Evolutionary conservation across 257 asterid genomes (phyloP).

Genomic region (Solanum acaule): DNA sequence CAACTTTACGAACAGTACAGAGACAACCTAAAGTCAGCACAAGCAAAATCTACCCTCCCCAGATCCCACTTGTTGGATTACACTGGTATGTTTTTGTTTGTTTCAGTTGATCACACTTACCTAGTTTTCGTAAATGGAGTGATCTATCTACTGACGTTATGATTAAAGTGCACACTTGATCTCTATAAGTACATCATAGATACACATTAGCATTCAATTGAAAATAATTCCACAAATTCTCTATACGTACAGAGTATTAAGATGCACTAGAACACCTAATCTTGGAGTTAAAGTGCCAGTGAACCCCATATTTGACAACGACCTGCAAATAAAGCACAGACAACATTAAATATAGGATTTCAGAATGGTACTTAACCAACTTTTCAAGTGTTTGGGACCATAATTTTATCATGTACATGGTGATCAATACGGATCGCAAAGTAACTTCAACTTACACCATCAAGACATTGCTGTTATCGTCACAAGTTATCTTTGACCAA

Average conservation of each 20-base stretch:
- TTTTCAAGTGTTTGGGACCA: neutral
- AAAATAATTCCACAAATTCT: constrained; percentile 2
- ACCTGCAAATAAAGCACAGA: constrained; percentile 39
- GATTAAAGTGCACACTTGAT: neutral
- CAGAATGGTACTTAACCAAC: neutral
- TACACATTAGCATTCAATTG: neutral
- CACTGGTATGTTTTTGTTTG: neutral
- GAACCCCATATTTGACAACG: constrained; percentile 83
- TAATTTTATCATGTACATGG: neutral
- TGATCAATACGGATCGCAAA: neutral
- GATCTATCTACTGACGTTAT: neutral
- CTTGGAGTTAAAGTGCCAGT: constrained; percentile 70
- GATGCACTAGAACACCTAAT: constrained; percentile 51
- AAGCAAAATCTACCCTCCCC: neutral
- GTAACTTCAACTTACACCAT: constrained; percentile 48
- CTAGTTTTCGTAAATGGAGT: neutral
- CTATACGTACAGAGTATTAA: constrained; percentile 64
- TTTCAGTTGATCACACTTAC: neutral
- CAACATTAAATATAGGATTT: neutral
- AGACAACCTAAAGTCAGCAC: neutral
- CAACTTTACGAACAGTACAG: neutral
- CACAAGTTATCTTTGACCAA: constrained; percentile 82
- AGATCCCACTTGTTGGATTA: neutral
- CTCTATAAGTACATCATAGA: neutral
- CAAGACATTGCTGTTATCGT: constrained; percentile 35